Conservation (phyloP, 2,329 filamentous ascomycete species). For the Fusarium sp. region DNA sequence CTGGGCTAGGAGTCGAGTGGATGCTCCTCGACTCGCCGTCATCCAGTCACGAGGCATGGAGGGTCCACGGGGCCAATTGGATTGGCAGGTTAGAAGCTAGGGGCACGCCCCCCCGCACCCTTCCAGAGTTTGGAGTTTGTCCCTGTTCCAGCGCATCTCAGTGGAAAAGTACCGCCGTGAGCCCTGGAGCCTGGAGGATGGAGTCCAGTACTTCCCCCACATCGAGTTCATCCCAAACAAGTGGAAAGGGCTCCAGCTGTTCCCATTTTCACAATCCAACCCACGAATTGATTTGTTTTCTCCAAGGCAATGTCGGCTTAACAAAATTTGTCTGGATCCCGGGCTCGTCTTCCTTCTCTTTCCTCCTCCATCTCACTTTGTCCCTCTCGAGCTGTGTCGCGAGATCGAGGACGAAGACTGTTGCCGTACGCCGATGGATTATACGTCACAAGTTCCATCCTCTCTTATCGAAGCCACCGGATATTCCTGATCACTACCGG, state of each 20-base stretch:
- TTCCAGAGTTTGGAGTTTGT: conserved; percentile 12
- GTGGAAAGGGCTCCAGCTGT: conserved; percentile 10
- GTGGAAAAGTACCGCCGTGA: conserved; percentile 13
- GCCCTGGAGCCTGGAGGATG: background rate
- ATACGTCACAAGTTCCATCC: conserved; percentile 11
- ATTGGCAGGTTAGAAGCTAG: conserved; percentile 35
- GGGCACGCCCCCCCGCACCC: conserved; percentile 5
- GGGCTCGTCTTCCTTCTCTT: conserved; percentile 4
- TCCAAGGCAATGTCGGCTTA: conserved; percentile 21
- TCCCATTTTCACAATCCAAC: conserved; percentile 19
- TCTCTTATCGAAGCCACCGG: conserved; percentile 27
- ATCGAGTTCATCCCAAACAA: conserved; percentile 17
- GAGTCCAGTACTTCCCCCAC: conserved; percentile 17
- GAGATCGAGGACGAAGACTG: background rate
- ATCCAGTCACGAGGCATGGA: conserved; percentile 43
- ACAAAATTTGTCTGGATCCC: conserved; percentile 25
- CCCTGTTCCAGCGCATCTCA: conserved; percentile 15
- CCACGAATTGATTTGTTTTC: conserved; percentile 21
- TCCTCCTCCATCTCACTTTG: background rate
- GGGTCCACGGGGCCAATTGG: conserved; percentile 45
- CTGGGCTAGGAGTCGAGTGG: conserved; percentile 23
- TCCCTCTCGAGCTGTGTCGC: background rate
- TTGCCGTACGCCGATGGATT: conserved; percentile 16
- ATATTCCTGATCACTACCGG: conserved; percentile 28
- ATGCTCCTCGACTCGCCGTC: conserved; percentile 22